phyloP scores from a whole-genome alignment of 495 filamentous ascomycete genomes.

The Ascodesmis nigricans region DNA sequence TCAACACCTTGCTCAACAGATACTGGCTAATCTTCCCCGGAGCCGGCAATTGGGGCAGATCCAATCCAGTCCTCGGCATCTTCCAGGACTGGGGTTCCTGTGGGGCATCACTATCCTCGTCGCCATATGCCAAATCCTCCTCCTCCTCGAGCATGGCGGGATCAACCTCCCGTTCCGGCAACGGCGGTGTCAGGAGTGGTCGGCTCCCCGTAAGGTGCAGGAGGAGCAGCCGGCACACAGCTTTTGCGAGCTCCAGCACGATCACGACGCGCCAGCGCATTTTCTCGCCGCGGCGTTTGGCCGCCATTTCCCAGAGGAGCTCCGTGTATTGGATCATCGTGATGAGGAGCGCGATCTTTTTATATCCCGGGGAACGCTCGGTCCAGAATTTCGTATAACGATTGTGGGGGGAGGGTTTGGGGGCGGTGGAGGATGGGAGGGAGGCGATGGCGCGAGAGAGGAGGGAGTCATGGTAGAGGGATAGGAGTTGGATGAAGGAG shows the following conservation, averaged over 20 bases:
- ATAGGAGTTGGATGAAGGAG: constrained; percentile 66
- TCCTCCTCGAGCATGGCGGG: constrained; percentile 37
- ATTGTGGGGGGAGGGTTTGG: constrained; percentile 48
- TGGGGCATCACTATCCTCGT: constrained; percentile 14
- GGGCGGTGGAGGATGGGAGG: constrained; percentile 24
- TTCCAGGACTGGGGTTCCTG: constrained; percentile 37
- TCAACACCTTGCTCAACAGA: constrained; percentile 75
- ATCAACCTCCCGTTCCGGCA: constrained; percentile 66
- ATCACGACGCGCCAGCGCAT: constrained; percentile 79
- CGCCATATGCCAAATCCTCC: constrained; percentile 6
- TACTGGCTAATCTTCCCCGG: constrained; percentile 61
- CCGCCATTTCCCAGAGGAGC: constrained; percentile 57
- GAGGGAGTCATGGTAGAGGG: constrained; percentile 82
- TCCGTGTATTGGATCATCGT: constrained; percentile 88
- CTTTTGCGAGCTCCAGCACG: constrained; percentile 66
- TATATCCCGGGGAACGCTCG: constrained; percentile 48
- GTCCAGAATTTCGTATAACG: constrained; percentile 87
- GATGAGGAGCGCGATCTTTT: constrained; percentile 51
- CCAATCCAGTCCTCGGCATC: constrained; percentile 86
- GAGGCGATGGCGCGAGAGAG: constrained; percentile 40
- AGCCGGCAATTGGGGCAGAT: constrained; percentile 58
- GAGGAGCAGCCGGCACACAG: constrained; percentile 60
- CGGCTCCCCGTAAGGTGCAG: constrained; percentile 64
- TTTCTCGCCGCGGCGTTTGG: constrained; percentile 59
- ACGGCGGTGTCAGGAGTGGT: constrained; percentile 60